Evolutionary conservation across 164 flowering plant genomes (phyloP).

Genomic region (Aristolochia contorta): DNA sequence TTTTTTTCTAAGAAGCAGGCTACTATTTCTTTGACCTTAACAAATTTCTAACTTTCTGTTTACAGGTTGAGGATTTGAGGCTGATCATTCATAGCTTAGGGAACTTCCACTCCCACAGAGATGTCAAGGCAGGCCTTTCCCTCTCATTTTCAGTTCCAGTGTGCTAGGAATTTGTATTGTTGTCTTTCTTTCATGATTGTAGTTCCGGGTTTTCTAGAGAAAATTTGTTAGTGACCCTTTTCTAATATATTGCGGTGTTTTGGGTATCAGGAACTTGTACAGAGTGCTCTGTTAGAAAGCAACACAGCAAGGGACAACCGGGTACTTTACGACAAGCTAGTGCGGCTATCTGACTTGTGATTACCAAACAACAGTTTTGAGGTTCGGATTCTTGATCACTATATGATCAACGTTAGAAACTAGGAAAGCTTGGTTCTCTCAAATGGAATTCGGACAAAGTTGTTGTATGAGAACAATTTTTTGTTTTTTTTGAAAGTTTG

Average conservation of each 20-base stretch:
- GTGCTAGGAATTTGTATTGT: neutral
- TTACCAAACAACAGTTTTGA: neutral
- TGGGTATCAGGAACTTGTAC: constrained; percentile 87
- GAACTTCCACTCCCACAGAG: constrained; percentile 72
- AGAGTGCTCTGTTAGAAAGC: constrained; percentile 84
- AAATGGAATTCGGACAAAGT: no score
- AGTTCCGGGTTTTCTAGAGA: neutral
- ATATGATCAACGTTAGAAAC: no score
- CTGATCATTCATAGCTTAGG: constrained; percentile 76
- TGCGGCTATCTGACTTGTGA: constrained; percentile 31
- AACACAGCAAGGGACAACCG: constrained; percentile 85
- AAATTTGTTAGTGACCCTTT: neutral
- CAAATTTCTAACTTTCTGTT: neutral
- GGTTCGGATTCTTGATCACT: no score
- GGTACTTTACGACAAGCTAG: constrained; percentile 74
- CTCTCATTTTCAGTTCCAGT: neutral
- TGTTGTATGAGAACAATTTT: no score
- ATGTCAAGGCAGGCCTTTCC: constrained; percentile 59
- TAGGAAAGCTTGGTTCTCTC: no score
- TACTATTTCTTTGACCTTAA: no score
- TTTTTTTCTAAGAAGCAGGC: neutral
- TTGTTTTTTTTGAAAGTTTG: no score
- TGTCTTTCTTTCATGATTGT: neutral
- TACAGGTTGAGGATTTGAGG: constrained; percentile 95
- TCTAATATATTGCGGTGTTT: neutral